Base-by-base conservation (phyloP, 2,329 filamentous ascomycete genomes). In the Sporothrix sp. region DNA sequence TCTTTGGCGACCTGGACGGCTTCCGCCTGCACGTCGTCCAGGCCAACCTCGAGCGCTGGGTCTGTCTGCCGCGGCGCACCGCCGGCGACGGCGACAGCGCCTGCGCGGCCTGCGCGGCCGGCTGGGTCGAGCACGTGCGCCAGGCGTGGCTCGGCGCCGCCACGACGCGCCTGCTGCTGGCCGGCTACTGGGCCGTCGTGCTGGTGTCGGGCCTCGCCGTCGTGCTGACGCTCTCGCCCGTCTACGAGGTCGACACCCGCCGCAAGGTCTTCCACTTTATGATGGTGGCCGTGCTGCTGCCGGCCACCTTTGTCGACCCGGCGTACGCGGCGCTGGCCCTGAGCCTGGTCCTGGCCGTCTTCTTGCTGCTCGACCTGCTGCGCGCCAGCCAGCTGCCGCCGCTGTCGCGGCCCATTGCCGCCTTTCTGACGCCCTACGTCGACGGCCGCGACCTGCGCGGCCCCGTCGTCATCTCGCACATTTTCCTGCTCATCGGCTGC, bases 181-280 rank as follows among this genome's bases (percentile, higher is more conserved):
- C 78, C 50, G 78, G 66, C 3, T 95, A 95, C 71, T 97, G 84
- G 73, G 57, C 82, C 1, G 58, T 67, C 4, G 79, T 94, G 50
- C 75, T 97, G 14, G 63, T 78, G 14, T 63, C 80, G 1, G 93
- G 91, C 1, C 74, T 97, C 32, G 68, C 81, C 9, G 73, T 86
- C 4, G 87, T 96, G 7, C 79, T 93, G 48, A 79, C 75, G 37
- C 76, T 95, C 33, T 86, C 84, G 36, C 72, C 81, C 3, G 72
- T 87, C 45, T 90, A 86, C 58, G 90, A 96, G 67, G 91, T 98
- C 42, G 93, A 98, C 67, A 98, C 93, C 1, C 80, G 93, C 45
- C 82, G 93, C 46, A 98, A 98, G 66, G 87, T 97, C 21, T 98
- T 98, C 65, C 93, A 98, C 66, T 94, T 94, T 58, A 95, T 91